These are phyloP conservation scores for Mentha longifolia DNA, from an alignment of 257 asterid genomes.

Conservation along the genomic window DNA sequence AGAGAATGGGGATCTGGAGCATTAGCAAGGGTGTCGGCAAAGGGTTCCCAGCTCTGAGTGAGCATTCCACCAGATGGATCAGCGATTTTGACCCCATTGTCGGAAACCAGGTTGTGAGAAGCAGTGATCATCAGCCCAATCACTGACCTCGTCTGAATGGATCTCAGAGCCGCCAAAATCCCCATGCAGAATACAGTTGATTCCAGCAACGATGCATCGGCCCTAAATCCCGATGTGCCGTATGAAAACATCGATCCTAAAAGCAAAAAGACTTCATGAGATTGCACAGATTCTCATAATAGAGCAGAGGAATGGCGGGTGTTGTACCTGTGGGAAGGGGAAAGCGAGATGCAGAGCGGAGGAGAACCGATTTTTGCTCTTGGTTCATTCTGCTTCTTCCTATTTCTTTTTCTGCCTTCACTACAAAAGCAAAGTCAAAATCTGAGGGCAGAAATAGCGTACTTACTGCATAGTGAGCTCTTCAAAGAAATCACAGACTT, in stretches of 20 bases:
- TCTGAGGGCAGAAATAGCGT: background rate
- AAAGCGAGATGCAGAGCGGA: slow-evolving; percentile 49
- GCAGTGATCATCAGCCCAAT: slow-evolving; percentile 94
- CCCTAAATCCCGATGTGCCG: slow-evolving; percentile 95
- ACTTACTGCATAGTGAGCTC: too few relatives aligned
- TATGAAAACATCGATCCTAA: slow-evolving; percentile 72
- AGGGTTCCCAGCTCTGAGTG: too few relatives aligned
- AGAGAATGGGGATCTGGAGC: slow-evolving; percentile 66
- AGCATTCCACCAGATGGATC: slow-evolving; percentile 96
- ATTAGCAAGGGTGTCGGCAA: slow-evolving; percentile 79
- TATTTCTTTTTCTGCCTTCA: background rate
- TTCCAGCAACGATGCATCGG: slow-evolving; percentile 67
- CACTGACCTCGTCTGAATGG: slow-evolving; percentile 67
- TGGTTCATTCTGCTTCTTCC: slow-evolving; percentile 43
- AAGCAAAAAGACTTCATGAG: background rate
- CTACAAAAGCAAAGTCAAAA: background rate
- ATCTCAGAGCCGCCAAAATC: slow-evolving; percentile 82
- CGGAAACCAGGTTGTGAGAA: slow-evolving; percentile 77
- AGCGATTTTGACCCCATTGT: slow-evolving; percentile 89
- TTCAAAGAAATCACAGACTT: too few relatives aligned
- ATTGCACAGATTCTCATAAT: background rate
- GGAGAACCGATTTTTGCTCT: slow-evolving; percentile 59
- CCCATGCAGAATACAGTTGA: slow-evolving; percentile 87
- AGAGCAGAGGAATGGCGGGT: background rate
- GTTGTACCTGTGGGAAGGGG: slow-evolving; percentile 61